These are phyloP conservation scores for Diaporthe eres DNA, from an alignment of 2,329 filamentous ascomycete genomes.

Conservation along the genomic window DNA sequence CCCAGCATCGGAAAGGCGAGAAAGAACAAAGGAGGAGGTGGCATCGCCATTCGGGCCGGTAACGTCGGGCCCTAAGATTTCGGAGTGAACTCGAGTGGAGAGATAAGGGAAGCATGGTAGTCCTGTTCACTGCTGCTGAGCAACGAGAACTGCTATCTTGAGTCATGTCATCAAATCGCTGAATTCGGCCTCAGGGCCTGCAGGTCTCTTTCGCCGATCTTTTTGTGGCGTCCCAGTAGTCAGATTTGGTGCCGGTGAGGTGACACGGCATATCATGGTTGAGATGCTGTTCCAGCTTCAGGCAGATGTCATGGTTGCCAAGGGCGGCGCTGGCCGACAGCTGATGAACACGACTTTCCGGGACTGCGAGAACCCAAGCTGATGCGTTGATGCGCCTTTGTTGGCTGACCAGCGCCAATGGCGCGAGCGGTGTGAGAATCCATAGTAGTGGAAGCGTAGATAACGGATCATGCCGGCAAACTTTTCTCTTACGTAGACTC, in stretches of 20 bases:
- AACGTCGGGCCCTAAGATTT: conserved; percentile 5
- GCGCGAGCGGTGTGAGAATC: neutral
- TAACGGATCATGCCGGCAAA: conserved; percentile 29
- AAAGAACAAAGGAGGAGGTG: neutral
- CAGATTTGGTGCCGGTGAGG: neutral
- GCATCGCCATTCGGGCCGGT: conserved; percentile 1
- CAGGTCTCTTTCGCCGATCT: neutral
- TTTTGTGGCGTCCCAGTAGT: neutral
- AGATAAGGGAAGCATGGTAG: conserved; percentile 33
- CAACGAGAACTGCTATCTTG: conserved; percentile 23
- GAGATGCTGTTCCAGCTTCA: conserved; percentile 20
- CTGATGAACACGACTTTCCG: conserved; percentile 1
- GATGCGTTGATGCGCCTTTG: neutral
- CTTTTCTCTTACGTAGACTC: neutral
- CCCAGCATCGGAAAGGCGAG: neutral
- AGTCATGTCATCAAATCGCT: conserved; percentile 23
- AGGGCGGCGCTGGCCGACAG: neutral
- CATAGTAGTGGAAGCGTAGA: conserved; percentile 2
- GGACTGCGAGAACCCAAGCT: neutral
- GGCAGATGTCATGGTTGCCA: conserved; percentile 12
- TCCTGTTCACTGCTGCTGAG: conserved; percentile 12
- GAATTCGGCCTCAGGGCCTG: neutral
- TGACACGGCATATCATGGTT: conserved; percentile 3
- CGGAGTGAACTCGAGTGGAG: neutral
- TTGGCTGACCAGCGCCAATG: neutral